Conservation (phyloP, 306 rosid genomes). For the Medicago lupulina region DNA sequence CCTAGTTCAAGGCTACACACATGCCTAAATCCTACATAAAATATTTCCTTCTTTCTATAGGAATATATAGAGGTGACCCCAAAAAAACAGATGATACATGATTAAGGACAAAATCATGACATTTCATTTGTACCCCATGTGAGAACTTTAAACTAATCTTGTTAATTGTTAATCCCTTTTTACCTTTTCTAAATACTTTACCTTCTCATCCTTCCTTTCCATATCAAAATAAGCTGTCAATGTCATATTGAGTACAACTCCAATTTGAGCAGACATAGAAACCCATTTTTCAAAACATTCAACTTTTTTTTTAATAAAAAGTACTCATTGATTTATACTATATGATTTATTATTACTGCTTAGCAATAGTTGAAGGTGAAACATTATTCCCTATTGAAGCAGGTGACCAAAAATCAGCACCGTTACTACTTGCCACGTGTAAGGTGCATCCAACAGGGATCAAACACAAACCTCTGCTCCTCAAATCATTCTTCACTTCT, state of each 20-base stretch:
- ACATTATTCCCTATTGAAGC: conserved; percentile 53
- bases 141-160: conserved; percentile 40
- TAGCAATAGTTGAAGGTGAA: conserved; percentile 24
- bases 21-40: conserved; percentile 35
- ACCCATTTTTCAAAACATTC: conserved; percentile 43
- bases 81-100: conserved; percentile 46
- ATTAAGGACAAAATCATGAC: conserved; percentile 50
- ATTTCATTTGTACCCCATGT: conserved; percentile 42
- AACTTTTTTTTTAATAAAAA: conserved; percentile 5
- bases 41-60: conserved; percentile 23
- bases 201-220: conserved; percentile 41
- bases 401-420: conserved; percentile 96
- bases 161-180: conserved; percentile 42
- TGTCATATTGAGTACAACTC: conserved; percentile 34
- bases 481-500: conserved; percentile 47
- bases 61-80: conserved; percentile 28
- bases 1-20: conserved; percentile 38
- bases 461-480: conserved; percentile 77
- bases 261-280: conserved; percentile 43
- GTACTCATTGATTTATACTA: not conserved
- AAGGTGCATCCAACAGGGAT: conserved; percentile 73
- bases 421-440: conserved; percentile 71
- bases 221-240: conserved; percentile 42
- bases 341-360: conserved; percentile 10
- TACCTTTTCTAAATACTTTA: conserved; percentile 39